Evolutionary conservation across 306 rosid species (phyloP), one percentile per base, ranked within the genome.

Genomic region (Biancaea sappan): DNA sequence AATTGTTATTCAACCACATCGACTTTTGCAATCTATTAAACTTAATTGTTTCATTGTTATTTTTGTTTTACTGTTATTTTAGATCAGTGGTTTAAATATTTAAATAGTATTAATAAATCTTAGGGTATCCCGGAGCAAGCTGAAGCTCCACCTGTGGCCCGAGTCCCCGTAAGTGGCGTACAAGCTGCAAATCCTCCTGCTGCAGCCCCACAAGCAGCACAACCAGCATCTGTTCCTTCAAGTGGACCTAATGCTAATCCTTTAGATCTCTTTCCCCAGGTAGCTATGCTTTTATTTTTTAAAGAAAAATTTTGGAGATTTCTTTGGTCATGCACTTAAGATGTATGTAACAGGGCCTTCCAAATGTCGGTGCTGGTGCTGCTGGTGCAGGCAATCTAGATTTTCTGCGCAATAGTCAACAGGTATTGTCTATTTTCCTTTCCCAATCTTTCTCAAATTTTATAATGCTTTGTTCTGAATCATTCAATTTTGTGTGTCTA

Each of bases 81-180:
- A 32, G 16, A 24, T 59, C n/a, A 4, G 48, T 65, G 64, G 26
- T 31, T 73, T 24, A 21, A 24, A 16, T 18, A 18, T 28, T 38
- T 13, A 15, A 51, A 62, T 40, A 73, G 47, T 26, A 15, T 77
- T 47, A 25, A 22, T 57, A 10, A 60, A 80, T 53, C 21, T 18
- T 53, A 94, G 98, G 98, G 98, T 44, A 94, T 94, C 47, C 98
- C 98, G 0, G 97, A 91, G 77, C 95, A 88, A 89, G 91, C 92
- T 62, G 97, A 90, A 69, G 89, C 76, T 77, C 90, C 96, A 66
- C 84, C 82, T 73, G 84, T 79, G 28, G 77, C 88, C 25, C 84
- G 28, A 69, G 86, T 50, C 28, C 94, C 94, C 70, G 81, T 84
- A 70, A 52, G 86, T 58, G 78, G 86, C 48, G 80, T 72, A 14